A percentile compares a stretch with the other conserved stretches of the same genome.
Conservation (phyloP, 495 filamentous ascomycete species). For the Penicillium antarcticum region DNA sequence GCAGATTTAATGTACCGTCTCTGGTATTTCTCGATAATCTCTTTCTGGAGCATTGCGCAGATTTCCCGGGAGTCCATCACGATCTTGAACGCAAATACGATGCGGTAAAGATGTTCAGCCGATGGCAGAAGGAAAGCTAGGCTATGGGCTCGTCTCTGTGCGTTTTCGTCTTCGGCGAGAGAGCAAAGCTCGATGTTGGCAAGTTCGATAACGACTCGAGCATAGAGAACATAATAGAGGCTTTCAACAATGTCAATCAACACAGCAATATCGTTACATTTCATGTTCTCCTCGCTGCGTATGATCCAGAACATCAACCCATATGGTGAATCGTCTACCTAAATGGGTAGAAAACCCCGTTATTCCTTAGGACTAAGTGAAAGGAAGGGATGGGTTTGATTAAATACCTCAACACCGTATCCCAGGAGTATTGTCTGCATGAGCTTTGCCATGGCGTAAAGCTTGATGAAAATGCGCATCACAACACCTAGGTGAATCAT, state of each 20-base stretch:
- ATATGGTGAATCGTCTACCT: conserved; percentile 28
- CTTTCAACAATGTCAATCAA: conserved; percentile 33
- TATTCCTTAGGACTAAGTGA: neutral
- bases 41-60: conserved; percentile 22
- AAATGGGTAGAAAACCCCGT: neutral
- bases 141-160: neutral
- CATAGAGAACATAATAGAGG: conserved; percentile 36
- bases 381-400: neutral
- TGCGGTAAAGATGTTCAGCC: conserved; percentile 28
- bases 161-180: conserved; percentile 6
- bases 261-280: conserved; percentile 16
- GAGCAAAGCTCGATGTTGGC: conserved; percentile 35
- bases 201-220: conserved; percentile 36
- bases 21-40: conserved; percentile 25
- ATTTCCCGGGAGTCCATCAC: conserved; percentile 27
- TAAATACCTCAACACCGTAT: conserved; percentile 34
- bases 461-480: conserved; percentile 23
- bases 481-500: conserved; percentile 19
- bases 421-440: conserved; percentile 27
- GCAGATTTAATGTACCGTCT: conserved; percentile 13
- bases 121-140: conserved; percentile 25
- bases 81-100: conserved; percentile 31
- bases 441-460: conserved; percentile 40
- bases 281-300: conserved; percentile 24
- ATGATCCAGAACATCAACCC: conserved; percentile 29